Evolutionary conservation across 345 rosid genomes (phyloP).

Genomic region (Adansonia digitata): DNA sequence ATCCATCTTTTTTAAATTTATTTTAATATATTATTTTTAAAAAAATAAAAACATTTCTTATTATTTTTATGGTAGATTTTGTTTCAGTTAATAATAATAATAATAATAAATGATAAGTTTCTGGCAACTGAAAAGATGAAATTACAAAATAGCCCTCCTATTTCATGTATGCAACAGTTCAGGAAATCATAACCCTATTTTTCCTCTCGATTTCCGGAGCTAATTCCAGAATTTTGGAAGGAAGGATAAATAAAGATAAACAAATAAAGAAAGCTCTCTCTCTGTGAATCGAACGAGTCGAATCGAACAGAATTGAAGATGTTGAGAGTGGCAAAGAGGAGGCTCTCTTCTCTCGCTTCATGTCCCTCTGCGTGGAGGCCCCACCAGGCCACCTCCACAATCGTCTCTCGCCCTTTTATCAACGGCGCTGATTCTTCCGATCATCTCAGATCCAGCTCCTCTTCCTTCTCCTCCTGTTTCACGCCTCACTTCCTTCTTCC

Average conservation of each 20-base stretch:
- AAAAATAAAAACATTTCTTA: too few species aligned
- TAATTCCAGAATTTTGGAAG: not conserved
- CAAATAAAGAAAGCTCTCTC: not conserved
- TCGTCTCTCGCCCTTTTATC: slow-evolving; percentile 19
- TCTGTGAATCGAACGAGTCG: slow-evolving; percentile 1
- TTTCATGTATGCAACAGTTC: too few species aligned
- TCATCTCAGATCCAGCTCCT: slow-evolving; percentile 26
- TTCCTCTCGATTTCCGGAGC: not conserved
- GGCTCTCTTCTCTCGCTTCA: slow-evolving; percentile 36
- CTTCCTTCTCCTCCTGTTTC: slow-evolving; percentile 9
- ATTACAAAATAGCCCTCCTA: too few species aligned
- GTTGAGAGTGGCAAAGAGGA: slow-evolving; percentile 45
- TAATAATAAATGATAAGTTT: too few species aligned
- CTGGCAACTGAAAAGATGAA: too few species aligned
- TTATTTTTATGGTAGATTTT: too few species aligned
- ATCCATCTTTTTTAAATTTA: too few species aligned
- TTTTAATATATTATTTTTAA: too few species aligned
- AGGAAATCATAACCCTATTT: not conserved
- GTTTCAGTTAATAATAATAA: too few species aligned
- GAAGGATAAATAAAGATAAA: too few species aligned
- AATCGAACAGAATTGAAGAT: slow-evolving; percentile 28
- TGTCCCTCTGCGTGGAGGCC: slow-evolving; percentile 35
- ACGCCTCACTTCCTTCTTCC: slow-evolving; percentile 28
- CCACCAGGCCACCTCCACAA: slow-evolving; percentile 17
- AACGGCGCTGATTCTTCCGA: slow-evolving; percentile 25